Evolutionary conservation across 768 basidiomycete genomes (phyloP), one percentile per base, ranked within the genome.

Genomic region (Lactifluus rugatus): DNA sequence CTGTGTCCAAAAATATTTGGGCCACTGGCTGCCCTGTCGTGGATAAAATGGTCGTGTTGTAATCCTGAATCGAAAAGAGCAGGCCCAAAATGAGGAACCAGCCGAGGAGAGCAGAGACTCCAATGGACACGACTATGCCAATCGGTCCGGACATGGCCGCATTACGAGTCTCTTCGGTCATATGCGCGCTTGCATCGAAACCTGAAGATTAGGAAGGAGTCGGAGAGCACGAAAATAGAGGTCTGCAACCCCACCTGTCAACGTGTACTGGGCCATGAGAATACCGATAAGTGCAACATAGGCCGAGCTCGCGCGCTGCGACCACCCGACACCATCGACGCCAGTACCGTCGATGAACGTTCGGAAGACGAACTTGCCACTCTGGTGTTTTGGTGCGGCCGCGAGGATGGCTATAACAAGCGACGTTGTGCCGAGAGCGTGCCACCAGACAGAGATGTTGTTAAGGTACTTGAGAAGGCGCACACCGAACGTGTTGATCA

Each of bases 111-210:
- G 85, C 82, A 4, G 84, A 86, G 16, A 85, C 82, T 14, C 81
- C 83, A 54, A 89, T 85, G 25, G 84, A 78, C 77, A 81, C 84
- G 45, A 87, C 67, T 56, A 87, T 86, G 1, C 84, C 84, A 26
- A 83, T 78, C 28, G 79, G 76, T 1, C 84, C 86, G 42, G 84
- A 79, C 78, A 79, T 83, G 23, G 72, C 72, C 21, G 72, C 72
- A 64, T 79, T 85, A 48, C 72, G 80, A 0, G 88, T 91, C 70
- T 91, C 87, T 70, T 89, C 87, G 0, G 84, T 85, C 84, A 87
- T 84, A 82, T 85, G 57, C 52, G 85, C 78, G 67, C 85, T 80
- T 16, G 86, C 87, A 65, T 89, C 86, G 66, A 85, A 89, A 2
- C 84, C 85, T 83, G 49, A 5, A 42, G 62, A 21, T n/a, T 6